Conservation (phyloP, 2,329 filamentous ascomycete genomes). For the Alternaria postmessia region DNA sequence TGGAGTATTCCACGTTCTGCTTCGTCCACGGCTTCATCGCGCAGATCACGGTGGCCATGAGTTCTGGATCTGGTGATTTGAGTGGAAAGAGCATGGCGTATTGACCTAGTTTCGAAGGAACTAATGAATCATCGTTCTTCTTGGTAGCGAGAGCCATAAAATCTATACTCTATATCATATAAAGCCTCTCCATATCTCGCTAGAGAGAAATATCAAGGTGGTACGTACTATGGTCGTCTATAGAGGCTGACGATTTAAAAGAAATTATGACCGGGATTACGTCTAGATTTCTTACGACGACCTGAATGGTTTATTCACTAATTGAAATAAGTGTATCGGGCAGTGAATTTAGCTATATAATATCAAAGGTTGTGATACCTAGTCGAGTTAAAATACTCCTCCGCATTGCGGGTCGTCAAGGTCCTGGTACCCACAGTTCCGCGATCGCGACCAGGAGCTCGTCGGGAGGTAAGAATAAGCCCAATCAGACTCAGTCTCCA, state of each 20-base stretch:
- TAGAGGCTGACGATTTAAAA: not conserved
- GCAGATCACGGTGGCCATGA: not conserved
- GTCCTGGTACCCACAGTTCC: not conserved
- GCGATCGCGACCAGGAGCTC: not conserved
- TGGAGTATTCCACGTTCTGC: not conserved
- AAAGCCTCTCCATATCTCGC: not conserved
- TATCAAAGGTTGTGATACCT: not conserved
- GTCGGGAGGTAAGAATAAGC: not conserved
- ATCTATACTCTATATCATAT: no score
- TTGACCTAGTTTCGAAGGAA: not conserved
- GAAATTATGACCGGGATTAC: not conserved
- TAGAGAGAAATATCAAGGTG: not conserved
- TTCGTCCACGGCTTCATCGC: not conserved
- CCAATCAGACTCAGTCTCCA: not conserved
- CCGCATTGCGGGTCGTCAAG: no score
- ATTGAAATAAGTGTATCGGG: not conserved
- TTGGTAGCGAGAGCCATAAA: not conserved
- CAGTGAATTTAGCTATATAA: not conserved
- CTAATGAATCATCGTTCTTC: not conserved
- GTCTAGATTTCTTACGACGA: not conserved
- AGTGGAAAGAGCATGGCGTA: not conserved
- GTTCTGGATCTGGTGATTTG: accelerated
- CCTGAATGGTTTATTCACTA: not conserved
- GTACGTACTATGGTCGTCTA: not conserved
- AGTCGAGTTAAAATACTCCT: not conserved